Conservation (phyloP, 1,284 basidiomycete genomes). For the Microstroma glucosiphilum region DNA sequence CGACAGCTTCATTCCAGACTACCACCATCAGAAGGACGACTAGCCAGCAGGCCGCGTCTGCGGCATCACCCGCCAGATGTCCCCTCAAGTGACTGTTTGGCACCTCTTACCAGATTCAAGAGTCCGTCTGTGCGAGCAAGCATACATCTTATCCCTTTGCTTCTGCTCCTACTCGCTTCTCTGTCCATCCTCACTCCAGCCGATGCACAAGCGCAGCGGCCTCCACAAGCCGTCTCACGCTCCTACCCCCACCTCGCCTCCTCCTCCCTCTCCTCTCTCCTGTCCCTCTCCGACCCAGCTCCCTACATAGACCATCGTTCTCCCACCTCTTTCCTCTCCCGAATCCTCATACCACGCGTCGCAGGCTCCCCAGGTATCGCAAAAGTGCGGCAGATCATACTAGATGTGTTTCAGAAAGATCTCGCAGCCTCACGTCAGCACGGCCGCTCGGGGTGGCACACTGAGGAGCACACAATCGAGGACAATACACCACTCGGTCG, state of each 20-base stretch:
- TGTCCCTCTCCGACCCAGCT: constrained; percentile 24
- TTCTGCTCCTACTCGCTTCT: too few relatives aligned
- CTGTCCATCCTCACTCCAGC: too few relatives aligned
- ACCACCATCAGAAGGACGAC: too few relatives aligned
- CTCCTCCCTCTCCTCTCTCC: constrained; percentile 10
- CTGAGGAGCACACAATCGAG: constrained; percentile 29
- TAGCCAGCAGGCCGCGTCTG: too few relatives aligned
- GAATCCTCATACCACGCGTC: constrained; percentile 44
- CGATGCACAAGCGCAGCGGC: background rate
- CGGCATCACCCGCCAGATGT: too few relatives aligned
- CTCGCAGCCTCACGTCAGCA: constrained; percentile 13
- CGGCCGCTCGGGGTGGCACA: constrained; percentile 33
- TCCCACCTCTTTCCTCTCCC: constrained; percentile 33
- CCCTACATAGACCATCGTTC: constrained; percentile 23
- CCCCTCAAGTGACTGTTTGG: too few relatives aligned
- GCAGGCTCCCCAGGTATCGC: constrained; percentile 37
- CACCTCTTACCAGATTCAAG: too few relatives aligned
- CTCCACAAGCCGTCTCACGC: background rate
- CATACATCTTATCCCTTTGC: too few relatives aligned
- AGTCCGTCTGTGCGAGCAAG: too few relatives aligned
- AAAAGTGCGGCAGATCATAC: constrained; percentile 28
- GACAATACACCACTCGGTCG: constrained; percentile 69
- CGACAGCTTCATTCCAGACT: too few relatives aligned
- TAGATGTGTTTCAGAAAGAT: constrained; percentile 24
- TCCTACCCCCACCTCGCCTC: constrained; percentile 9